phyloP scores from a whole-genome alignment of 768 basidiomycete genomes.

The Boletus tomentosulus region DNA sequence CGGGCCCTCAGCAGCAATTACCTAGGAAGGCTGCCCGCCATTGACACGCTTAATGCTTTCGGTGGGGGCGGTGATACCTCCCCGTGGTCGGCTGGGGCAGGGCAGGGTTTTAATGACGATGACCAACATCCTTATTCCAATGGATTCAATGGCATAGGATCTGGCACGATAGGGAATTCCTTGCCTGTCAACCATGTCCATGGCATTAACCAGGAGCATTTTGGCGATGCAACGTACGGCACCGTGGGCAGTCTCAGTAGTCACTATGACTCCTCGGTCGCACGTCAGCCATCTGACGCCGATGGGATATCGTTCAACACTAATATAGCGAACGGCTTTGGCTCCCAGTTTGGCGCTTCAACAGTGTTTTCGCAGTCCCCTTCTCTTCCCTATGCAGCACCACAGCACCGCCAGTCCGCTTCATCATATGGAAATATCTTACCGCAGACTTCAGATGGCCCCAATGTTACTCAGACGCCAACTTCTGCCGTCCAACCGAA shows the following conservation, averaged over 20 bases:
- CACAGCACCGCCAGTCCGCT: conserved; percentile 19
- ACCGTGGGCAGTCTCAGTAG: conserved; percentile 18
- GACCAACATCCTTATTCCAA: conserved; percentile 24
- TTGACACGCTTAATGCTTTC: conserved; percentile 40
- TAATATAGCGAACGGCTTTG: conserved; percentile 14
- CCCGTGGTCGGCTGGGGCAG: conserved; percentile 34
- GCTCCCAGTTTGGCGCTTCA: conserved; percentile 18
- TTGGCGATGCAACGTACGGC: conserved; percentile 22
- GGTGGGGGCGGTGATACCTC: conserved; percentile 26
- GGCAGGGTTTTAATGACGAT: conserved; percentile 17
- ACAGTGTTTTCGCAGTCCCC: conserved; percentile 21
- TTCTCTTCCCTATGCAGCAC: conserved; percentile 12
- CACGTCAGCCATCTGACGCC: conserved; percentile 20
- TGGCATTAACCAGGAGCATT: conserved; percentile 25
- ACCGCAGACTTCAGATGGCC: conserved; percentile 15
- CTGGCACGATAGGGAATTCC: conserved; percentile 16
- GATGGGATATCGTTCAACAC: conserved; percentile 23
- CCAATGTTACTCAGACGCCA: conserved; percentile 16
- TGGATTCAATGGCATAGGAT: conserved; percentile 20
- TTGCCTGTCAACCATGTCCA: conserved; percentile 21
- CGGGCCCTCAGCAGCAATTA: conserved; percentile 33
- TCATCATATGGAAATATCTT: conserved; percentile 23
- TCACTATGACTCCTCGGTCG: conserved; percentile 21
- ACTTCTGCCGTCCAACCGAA: conserved; percentile 22
- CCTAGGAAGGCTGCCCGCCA: conserved; percentile 29